phyloP scores from a whole-genome alignment of 2,329 filamentous ascomycete genomes.

The Scedosporium aurantiacum region DNA sequence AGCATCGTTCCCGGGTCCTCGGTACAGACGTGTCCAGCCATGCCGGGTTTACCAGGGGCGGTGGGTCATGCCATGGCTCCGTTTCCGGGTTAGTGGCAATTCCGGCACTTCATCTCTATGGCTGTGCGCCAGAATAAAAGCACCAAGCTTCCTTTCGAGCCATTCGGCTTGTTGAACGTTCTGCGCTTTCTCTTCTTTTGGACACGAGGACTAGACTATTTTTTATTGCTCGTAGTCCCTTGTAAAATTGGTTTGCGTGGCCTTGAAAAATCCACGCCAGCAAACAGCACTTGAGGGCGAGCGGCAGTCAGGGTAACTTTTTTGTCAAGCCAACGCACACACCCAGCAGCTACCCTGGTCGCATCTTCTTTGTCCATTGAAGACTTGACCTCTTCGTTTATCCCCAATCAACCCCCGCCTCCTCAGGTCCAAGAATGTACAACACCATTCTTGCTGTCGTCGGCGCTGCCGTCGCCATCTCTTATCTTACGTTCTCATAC shows the following conservation, averaged over 20 bases:
- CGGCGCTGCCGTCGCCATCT: slow-evolving; percentile 11
- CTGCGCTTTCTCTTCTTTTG: background rate
- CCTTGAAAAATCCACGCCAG: too few species aligned
- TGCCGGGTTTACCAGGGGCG: background rate
- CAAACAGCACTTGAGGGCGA: too few species aligned
- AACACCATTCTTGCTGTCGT: slow-evolving; percentile 11
- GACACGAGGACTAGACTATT: background rate
- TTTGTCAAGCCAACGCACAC: too few species aligned
- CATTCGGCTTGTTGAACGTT: background rate
- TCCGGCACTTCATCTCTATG: background rate
- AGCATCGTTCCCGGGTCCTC: background rate
- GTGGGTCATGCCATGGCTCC: background rate
- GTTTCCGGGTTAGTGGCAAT: background rate
- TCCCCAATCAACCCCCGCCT: background rate
- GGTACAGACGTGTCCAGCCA: background rate
- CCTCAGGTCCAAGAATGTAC: background rate
- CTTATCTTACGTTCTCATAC: slow-evolving; percentile 17
- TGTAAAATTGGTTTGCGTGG: background rate
- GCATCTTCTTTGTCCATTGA: too few species aligned
- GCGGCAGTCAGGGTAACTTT: too few species aligned
- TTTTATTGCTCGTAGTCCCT: background rate
- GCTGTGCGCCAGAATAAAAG: background rate
- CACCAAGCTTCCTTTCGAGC: background rate
- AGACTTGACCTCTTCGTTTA: background rate
- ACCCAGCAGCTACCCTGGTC: too few species aligned